phyloP scores from a whole-genome alignment of 495 filamentous ascomycete genomes.

The Hypoxylon lienhwacheense region DNA sequence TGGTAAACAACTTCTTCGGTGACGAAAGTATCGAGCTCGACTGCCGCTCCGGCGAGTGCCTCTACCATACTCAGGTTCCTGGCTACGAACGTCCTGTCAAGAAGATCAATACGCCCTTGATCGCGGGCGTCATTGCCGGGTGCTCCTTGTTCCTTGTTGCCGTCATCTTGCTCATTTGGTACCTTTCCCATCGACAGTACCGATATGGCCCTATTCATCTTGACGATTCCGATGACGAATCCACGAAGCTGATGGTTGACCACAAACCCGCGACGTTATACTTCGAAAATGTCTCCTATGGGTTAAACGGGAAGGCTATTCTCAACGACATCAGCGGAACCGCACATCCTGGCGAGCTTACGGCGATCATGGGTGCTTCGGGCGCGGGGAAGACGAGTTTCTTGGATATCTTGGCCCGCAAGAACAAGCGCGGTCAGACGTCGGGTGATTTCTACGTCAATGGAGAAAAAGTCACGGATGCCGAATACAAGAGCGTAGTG shows the following conservation, averaged over 20 bases:
- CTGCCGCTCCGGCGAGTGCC: slow-evolving; percentile 86
- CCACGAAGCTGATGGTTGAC: slow-evolving; percentile 79
- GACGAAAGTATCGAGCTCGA: slow-evolving; percentile 82
- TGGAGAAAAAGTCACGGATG: slow-evolving; percentile 82
- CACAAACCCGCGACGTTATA: slow-evolving; percentile 87
- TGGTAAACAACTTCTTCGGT: slow-evolving; percentile 87
- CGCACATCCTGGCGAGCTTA: slow-evolving; percentile 85
- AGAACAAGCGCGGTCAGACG: slow-evolving; percentile 88
- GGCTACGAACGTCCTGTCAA: slow-evolving; percentile 88
- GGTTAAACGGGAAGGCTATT: slow-evolving; percentile 84
- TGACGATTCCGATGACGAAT: slow-evolving; percentile 90
- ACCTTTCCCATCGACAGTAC: slow-evolving; percentile 73
- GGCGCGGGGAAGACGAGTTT: slow-evolving; percentile 98
- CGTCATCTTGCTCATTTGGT: slow-evolving; percentile 83
- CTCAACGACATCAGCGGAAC: slow-evolving; percentile 78
- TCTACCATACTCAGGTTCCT: slow-evolving; percentile 88
- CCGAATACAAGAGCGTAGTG: slow-evolving; percentile 85
- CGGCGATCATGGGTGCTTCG: slow-evolving; percentile 98
- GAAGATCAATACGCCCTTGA: slow-evolving; percentile 94
- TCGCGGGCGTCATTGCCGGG: slow-evolving; percentile 90
- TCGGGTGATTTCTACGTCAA: slow-evolving; percentile 90
- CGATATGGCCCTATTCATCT: slow-evolving; percentile 74
- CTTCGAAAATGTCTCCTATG: slow-evolving; percentile 87
- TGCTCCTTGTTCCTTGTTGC: slow-evolving; percentile 84
- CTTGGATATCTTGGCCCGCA: slow-evolving; percentile 92